Conservation (phyloP, 139 green algal genomes). For the Chlorella sp. region DNA sequence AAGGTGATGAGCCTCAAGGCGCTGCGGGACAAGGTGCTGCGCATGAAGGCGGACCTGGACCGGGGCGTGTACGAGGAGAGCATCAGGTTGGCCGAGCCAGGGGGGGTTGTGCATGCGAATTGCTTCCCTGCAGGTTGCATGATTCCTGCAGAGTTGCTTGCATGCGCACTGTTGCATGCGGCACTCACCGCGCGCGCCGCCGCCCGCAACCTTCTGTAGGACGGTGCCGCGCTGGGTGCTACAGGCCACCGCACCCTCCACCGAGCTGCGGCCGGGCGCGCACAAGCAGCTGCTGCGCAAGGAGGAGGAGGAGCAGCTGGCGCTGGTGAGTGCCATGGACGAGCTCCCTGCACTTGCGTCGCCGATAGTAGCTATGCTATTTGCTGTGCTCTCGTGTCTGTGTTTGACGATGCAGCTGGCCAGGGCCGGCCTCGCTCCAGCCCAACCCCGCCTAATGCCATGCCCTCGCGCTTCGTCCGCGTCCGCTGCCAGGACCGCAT, state of each 20-base stretch:
- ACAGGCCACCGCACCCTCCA: background rate
- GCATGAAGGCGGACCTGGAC: no score
- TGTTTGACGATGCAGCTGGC: no score
- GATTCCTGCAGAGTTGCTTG: no score
- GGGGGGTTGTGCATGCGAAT: no score
- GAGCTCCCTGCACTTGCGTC: background rate
- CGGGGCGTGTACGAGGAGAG: no score
- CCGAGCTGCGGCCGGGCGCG: slow-evolving; percentile 13
- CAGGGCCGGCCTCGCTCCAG: background rate
- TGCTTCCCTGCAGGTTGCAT: no score
- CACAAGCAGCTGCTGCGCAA: slow-evolving; percentile 31
- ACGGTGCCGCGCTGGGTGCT: slow-evolving; percentile 2
- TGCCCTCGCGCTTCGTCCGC: background rate
- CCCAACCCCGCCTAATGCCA: background rate
- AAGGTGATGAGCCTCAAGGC: no score
- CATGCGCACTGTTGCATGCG: background rate
- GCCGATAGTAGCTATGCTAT: no score
- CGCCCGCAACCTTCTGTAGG: background rate
- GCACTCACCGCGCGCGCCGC: background rate
- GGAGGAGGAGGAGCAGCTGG: slow-evolving; percentile 29
- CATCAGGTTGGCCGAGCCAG: no score
- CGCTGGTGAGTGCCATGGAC: slow-evolving; percentile 8
- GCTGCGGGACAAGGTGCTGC: no score
- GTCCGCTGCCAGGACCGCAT: slow-evolving; percentile 29
- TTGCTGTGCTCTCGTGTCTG: no score